phyloP scores from a whole-genome alignment of 1,284 basidiomycete species.

The Leccinum huronense region DNA sequence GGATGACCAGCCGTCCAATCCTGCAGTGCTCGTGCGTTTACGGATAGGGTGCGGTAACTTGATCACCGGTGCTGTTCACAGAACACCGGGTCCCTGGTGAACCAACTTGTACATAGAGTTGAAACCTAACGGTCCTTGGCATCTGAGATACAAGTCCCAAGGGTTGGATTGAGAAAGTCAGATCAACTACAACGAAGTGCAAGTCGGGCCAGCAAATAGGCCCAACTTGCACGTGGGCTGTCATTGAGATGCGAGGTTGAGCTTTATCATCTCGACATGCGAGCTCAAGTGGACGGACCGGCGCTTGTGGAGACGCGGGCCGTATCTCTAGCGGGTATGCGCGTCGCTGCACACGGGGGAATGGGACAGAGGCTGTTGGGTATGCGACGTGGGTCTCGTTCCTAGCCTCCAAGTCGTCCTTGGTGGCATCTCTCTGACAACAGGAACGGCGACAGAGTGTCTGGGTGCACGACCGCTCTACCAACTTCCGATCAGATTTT shows the following conservation, averaged over 20 bases:
- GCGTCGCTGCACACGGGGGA: slow-evolving; percentile 25
- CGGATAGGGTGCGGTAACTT: background rate
- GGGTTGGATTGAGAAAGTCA: background rate
- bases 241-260: background rate
- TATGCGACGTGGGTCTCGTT: slow-evolving; percentile 23
- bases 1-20: background rate
- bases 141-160: background rate
- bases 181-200: background rate
- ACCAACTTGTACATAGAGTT: too few species aligned
- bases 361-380: slow-evolving; percentile 25
- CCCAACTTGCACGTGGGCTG: background rate
- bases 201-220: background rate
- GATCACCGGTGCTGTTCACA: background rate
- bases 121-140: background rate
- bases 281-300: background rate
- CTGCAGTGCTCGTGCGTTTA: background rate
- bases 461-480: slow-evolving; percentile 30
- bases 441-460: slow-evolving; percentile 28
- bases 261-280: background rate
- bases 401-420: slow-evolving; percentile 4
- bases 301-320: background rate
- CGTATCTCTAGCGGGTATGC: background rate
- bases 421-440: background rate
- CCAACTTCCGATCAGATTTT: background rate
- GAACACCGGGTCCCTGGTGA: too few species aligned